Evolutionary conservation across 192 early-diverging fungal species (phyloP), one percentile per base, ranked within the genome.

Genomic region (Backusella luteola): DNA sequence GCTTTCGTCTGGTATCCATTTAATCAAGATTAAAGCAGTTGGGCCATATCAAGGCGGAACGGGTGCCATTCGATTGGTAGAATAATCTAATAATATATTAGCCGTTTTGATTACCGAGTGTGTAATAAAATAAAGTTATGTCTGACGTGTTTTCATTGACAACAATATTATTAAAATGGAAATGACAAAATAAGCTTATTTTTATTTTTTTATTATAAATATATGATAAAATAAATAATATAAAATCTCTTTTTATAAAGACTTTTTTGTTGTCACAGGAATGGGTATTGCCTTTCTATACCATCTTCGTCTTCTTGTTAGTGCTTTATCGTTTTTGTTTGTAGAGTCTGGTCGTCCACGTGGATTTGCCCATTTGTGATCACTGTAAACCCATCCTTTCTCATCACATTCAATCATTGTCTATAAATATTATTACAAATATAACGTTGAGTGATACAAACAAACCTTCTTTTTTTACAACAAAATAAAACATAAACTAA

Each of bases 331-430:
- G 6, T 32, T n/a, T 3, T 49, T 41, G 17, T 36, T 66, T 32
- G 14, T 17, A 12, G 77, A 41, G 9, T 79, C 77, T 8, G 66
- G 34, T 70, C 41, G 42, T 8, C 46, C 23, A 39, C 49, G 52
- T 29, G 74, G 70, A n/a, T 82, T 84, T 39, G 68, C 23, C 83
- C 83, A 84, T 49, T 69, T 49, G 41, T 84, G 77, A 53, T 81
- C 80, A 32, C 74, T 75, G 44, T 84, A 84, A 26, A 81, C 77
- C 83, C 83, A 84, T 19, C 83, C 83, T 21, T 76, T 73, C 35
- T 84, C 75, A 67, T 84, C 83, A 42, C 75, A 67, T 38, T 81
- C 78, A 39, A 81, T 71, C 67, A 75, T 44, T 34, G 38, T 46
- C 73, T 81, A 52, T 46, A 77, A n/a, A 44, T 66, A 38, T 34